Base-by-base conservation (phyloP, 208 protist species). In the Acanthamoeba sp. region DNA sequence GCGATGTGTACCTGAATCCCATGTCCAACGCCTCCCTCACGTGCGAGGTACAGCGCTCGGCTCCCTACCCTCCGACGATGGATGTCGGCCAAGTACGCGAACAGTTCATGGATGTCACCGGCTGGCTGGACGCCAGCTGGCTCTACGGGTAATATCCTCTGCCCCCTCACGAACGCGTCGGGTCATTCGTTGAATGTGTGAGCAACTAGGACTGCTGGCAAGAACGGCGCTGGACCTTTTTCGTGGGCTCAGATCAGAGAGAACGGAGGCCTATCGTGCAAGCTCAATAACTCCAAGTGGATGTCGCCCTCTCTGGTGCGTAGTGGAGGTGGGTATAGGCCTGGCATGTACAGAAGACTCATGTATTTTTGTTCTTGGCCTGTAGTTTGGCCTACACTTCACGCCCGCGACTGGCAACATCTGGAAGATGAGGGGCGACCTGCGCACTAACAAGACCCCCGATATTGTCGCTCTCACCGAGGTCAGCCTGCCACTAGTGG, bases 121-220 rank as follows among this genome's bases (percentile, higher is more conserved):
- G 71, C 40, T 82, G 71, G 71, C 22, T 82, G 24, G 71, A 82
- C 32, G 71, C 18, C 36, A 6, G 36, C 32, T 82, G 71, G 71
- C 71, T 82, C 71, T 82, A 82, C 71, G 71, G 62, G 62, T 69
- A 69, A n/a, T n/a, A n/a, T n/a, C n/a, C n/a, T n/a, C n/a, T n/a
- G n/a, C n/a, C n/a, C n/a, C n/a, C n/a, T n/a, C 52, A 59, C 12
- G 7, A 5, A 20, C 18, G 10, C 52, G 16, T 29, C 0, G 24
- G 1, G 22, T 29, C 55, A 7, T 22, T 9, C 1, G 5, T 29
- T 27, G n/a, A n/a, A n/a, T n/a, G n/a, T n/a, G n/a, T n/a, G n/a
- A n/a, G n/a, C n/a, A n/a, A 3, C 16, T 9, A 64, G 57, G 5
- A 64, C 57, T 6, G 34, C 69, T 0, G 69, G 34, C 69, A 78